A percentile compares a stretch with the other conserved stretches of the same genome.
These are phyloP conservation scores for Alisma plantagoaquatica DNA, from an alignment of 106 monocot genomes.

Conservation along the genomic window DNA sequence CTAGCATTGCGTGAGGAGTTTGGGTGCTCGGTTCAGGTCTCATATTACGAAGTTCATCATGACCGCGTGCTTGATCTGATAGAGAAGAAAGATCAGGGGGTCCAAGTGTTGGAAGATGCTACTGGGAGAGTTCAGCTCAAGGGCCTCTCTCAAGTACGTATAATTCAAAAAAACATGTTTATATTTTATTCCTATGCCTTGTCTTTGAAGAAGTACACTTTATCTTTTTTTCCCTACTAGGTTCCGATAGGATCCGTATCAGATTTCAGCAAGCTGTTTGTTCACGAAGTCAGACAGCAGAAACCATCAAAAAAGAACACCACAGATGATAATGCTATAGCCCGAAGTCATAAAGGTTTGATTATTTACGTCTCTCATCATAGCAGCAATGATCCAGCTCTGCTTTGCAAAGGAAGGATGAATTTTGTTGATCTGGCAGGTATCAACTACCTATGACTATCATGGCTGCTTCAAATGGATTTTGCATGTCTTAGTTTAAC, in stretches of 20 bases:
- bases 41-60: constrained; percentile 44
- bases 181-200: no score
- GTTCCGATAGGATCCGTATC: constrained; percentile 35
- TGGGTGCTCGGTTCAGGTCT: constrained; percentile 21
- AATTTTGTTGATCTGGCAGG: constrained; percentile 50
- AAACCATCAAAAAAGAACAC: constrained; percentile 16
- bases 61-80: constrained; percentile 56
- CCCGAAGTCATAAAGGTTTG: constrained; percentile 33
- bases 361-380: constrained; percentile 46
- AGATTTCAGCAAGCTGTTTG: constrained; percentile 31
- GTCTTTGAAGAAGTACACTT: no score
- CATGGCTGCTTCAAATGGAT: no score
- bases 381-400: no score
- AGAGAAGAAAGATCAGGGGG: constrained; percentile 36
- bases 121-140: constrained; percentile 35
- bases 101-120: constrained; percentile 51
- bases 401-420: constrained; percentile 55
- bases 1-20: constrained; percentile 17
- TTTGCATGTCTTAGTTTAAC: neutral
- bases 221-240: constrained; percentile 11
- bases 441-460: no score
- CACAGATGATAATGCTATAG: no score
- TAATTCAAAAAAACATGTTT: no score
- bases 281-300: constrained; percentile 6
- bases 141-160: constrained; percentile 50